phyloP scores from a whole-genome alignment of 192 early-diverging fungal species.

The Backusella psychrophila region DNA sequence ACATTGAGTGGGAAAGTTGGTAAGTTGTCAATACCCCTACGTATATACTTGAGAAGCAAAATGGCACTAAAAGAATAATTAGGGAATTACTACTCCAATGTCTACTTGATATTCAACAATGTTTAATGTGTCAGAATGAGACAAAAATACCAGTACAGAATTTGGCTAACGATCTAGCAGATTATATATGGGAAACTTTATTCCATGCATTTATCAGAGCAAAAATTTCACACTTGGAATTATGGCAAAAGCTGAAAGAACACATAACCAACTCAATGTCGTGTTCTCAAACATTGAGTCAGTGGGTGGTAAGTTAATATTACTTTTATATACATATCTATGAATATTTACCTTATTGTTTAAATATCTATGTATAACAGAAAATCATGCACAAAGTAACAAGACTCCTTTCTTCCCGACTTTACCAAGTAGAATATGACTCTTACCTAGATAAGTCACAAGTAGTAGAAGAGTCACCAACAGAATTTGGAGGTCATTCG shows the following conservation, averaged over 20 bases:
- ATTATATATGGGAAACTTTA: slow-evolving; percentile 69
- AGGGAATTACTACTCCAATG: slow-evolving; percentile 58
- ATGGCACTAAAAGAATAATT: not conserved
- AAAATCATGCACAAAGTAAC: slow-evolving; percentile 63
- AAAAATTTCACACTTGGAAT: slow-evolving; percentile 36
- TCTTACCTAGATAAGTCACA: slow-evolving; percentile 26
- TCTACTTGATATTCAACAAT: slow-evolving; percentile 61
- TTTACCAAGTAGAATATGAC: slow-evolving; percentile 66
- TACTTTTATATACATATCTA: not conserved
- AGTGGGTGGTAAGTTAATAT: slow-evolving; percentile 63
- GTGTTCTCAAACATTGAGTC: slow-evolving; percentile 57
- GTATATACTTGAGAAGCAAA: not conserved
- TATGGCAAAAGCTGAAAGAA: slow-evolving; percentile 59
- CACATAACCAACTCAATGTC: slow-evolving; percentile 43
- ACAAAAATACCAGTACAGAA: slow-evolving; percentile 33
- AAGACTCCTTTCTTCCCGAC: slow-evolving; percentile 49
- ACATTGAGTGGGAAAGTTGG: slow-evolving; percentile 57
- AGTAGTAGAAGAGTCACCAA: not conserved
- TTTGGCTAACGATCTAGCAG: slow-evolving; percentile 59
- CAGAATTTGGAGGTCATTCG: not conserved
- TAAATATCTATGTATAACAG: slow-evolving; percentile 37
- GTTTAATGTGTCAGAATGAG: slow-evolving; percentile 48
- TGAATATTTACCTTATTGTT: not conserved
- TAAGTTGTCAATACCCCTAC: slow-evolving; percentile 3
- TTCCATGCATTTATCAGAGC: slow-evolving; percentile 67